A percentile compares a stretch with the other conserved stretches of the same genome.
Conservation (phyloP, 2,329 filamentous ascomycete species). For the Dendrostoma leiphaemia region DNA sequence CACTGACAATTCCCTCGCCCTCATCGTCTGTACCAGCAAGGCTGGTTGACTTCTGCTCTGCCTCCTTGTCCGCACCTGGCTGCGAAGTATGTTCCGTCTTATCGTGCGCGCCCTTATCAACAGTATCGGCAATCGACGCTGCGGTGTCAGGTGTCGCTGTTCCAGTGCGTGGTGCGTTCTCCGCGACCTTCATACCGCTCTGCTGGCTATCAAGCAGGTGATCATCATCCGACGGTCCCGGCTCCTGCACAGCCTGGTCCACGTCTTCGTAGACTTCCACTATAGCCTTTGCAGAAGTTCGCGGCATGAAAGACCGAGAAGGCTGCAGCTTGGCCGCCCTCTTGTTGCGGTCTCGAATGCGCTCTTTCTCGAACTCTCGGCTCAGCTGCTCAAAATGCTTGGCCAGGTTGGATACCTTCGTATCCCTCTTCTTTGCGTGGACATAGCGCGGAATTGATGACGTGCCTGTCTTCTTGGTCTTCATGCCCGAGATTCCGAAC, state of each 20-base stretch:
- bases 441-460: constrained; percentile 90
- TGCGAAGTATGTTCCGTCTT: constrained; percentile 28
- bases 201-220: constrained; percentile 34
- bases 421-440: constrained; percentile 64
- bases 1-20: constrained; percentile 52
- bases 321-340: constrained; percentile 71
- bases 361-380: constrained; percentile 93
- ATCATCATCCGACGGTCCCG: constrained; percentile 65
- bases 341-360: constrained; percentile 79
- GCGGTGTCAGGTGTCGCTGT: constrained; percentile 17
- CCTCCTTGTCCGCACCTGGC: constrained; percentile 40
- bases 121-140: constrained; percentile 13
- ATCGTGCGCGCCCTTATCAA: constrained; percentile 11
- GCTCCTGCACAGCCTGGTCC: constrained; percentile 86
- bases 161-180: constrained; percentile 23
- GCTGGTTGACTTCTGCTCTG: constrained; percentile 45
- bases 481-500: constrained; percentile 64
- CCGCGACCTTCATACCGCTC: constrained; percentile 31
- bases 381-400: constrained; percentile 96
- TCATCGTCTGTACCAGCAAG: constrained; percentile 69
- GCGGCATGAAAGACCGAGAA: constrained; percentile 77
- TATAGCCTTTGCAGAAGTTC: constrained; percentile 90
- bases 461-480: constrained; percentile 54
- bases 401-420: constrained; percentile 86
- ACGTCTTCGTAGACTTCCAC: constrained; percentile 96